Conservation (phyloP, 306 rosid genomes). For the Castanea crenata region DNA sequence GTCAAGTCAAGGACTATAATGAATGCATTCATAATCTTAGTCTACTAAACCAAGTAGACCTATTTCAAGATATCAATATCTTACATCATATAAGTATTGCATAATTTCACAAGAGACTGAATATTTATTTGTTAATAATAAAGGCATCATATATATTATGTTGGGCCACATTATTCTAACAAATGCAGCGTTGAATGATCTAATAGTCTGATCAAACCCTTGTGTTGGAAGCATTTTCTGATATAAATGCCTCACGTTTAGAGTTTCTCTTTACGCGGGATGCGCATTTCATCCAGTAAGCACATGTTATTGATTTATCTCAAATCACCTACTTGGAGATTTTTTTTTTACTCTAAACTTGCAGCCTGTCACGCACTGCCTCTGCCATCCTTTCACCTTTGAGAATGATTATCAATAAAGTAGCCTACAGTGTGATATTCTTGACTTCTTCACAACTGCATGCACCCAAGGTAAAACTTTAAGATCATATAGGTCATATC, state of each 20-base stretch:
- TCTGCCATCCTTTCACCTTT: not conserved
- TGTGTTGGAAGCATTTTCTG: not conserved
- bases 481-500: not conserved
- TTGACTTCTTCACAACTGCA: not conserved
- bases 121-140: too few relatives aligned
- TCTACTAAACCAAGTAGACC: too few relatives aligned
- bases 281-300: not conserved
- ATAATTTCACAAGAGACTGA: too few relatives aligned
- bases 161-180: too few relatives aligned
- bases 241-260: not conserved
- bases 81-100: too few relatives aligned
- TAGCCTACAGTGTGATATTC: not conserved
- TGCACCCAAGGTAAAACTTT: not conserved
- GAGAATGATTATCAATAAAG: not conserved
- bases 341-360: not conserved
- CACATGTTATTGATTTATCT: not conserved
- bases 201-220: not conserved
- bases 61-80: too few relatives aligned
- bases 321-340: not conserved
- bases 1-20: too few relatives aligned
- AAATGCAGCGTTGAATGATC: too few relatives aligned
- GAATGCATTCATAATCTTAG: too few relatives aligned
- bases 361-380: not conserved
- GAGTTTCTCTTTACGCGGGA: not conserved
- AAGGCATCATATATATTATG: too few relatives aligned